A percentile compares a stretch with the other conserved stretches of the same genome.
Conservation (phyloP, 2,329 filamentous ascomycete genomes). For the Aspergillus sp. region DNA sequence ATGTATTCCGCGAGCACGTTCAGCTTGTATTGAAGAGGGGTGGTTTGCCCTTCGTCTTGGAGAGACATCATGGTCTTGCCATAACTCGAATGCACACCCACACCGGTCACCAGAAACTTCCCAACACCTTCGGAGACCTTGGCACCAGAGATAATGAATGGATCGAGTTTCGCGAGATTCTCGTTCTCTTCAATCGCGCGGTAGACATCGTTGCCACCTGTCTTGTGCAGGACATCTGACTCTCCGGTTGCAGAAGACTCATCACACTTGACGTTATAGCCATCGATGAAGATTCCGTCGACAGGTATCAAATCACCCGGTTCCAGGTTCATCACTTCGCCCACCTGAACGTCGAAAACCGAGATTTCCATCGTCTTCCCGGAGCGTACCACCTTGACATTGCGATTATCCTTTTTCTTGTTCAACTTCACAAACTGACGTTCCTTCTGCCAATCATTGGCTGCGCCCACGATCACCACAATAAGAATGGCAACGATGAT, state of each 20-base stretch:
- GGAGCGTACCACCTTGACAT: conserved; percentile 68
- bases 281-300: conserved; percentile 61
- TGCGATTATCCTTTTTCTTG: conserved; percentile 67
- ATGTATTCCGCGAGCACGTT: conserved; percentile 73
- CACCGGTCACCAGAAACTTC: conserved; percentile 65
- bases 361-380: conserved; percentile 62
- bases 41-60: conserved; percentile 67
- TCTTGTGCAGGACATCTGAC: conserved; percentile 64
- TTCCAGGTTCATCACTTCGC: conserved; percentile 65
- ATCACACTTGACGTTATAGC: conserved; percentile 60
- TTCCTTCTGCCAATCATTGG: conserved; percentile 77
- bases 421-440: conserved; percentile 73
- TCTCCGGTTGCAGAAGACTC: conserved; percentile 72
- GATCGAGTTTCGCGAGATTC: conserved; percentile 58
- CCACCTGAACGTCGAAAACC: conserved; percentile 62
- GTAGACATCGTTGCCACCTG: conserved; percentile 55
- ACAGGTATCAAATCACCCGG: conserved; percentile 65
- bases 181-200: conserved; percentile 54
- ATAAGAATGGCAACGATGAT: conserved; percentile 69
- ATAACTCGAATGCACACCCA: conserved; percentile 64
- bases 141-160: conserved; percentile 72
- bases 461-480: conserved; percentile 67
- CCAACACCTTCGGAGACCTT: conserved; percentile 71
- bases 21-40: conserved; percentile 68
- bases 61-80: conserved; percentile 73